Conservation (phyloP, 805 yeast genomes). For the Jamesozyma piceae region DNA sequence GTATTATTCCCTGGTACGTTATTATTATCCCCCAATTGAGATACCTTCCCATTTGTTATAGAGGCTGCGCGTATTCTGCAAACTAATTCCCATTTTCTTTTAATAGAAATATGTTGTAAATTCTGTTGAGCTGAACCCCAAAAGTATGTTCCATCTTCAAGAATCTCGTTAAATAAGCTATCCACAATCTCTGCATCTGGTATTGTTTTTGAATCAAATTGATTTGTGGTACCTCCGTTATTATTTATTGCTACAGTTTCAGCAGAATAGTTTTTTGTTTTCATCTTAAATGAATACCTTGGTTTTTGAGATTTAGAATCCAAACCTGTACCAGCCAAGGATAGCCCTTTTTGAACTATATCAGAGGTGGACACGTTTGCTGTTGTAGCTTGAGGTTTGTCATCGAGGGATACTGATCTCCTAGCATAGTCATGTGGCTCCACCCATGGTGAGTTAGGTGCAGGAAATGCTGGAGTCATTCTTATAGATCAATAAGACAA, state of each 20-base stretch:
- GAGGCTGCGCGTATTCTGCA: constrained; percentile 14
- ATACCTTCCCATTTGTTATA: not conserved
- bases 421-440: constrained; percentile 2
- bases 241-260: constrained; percentile 3
- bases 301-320: not conserved
- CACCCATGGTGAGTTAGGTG: not conserved
- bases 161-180: constrained; percentile 13
- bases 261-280: constrained; percentile 11
- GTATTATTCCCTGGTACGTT: not conserved
- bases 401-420: constrained; percentile 5
- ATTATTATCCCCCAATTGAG: not conserved
- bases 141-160: constrained; percentile 20
- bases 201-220: constrained; percentile 7
- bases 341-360: constrained; percentile 13
- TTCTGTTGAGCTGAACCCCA: constrained; percentile 23
- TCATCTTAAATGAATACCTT: constrained; percentile 7
- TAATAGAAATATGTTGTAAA: constrained; percentile 14
- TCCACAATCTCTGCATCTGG: constrained; percentile 20
- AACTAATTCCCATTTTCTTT: constrained; percentile 26
- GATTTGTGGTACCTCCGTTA: not conserved
- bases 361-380: not conserved
- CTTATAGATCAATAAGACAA: too few species aligned
- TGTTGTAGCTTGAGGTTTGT: not conserved
- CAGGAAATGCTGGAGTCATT: not conserved
- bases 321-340: constrained; percentile 15